A percentile compares a stretch with the other conserved stretches of the same genome.
Conservation (phyloP, 306 rosid genomes). For the Inga laurina region DNA sequence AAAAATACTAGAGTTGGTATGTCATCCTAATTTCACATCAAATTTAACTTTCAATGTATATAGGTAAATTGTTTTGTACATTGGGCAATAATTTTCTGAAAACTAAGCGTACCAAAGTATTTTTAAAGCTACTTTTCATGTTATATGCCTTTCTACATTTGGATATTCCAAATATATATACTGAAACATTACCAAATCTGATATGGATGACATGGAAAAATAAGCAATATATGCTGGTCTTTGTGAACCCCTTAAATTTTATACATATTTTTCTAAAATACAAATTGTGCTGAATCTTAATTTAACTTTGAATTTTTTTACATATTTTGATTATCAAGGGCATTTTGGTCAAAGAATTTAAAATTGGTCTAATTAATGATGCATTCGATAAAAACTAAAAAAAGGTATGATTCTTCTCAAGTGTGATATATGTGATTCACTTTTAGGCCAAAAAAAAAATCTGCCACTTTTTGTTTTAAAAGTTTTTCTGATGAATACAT, state of each 20-base stretch:
- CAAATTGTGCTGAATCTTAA: background rate
- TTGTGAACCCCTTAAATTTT: background rate
- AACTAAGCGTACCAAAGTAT: background rate
- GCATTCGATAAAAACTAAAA: background rate
- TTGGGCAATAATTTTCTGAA: background rate
- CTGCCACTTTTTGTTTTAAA: background rate
- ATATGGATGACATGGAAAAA: background rate
- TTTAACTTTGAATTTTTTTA: background rate
- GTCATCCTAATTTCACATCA: slow-evolving; percentile 3
- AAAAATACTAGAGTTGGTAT: slow-evolving; percentile 17
- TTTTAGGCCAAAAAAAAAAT: background rate
- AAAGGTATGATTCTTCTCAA: background rate
- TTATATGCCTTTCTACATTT: background rate
- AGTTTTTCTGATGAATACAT: background rate
- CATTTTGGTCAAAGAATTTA: background rate
- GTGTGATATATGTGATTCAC: background rate
- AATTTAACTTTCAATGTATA: background rate
- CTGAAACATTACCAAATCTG: background rate
- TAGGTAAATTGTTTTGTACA: background rate
- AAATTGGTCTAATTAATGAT: background rate
- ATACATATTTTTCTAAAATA: background rate
- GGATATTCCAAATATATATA: background rate
- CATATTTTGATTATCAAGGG: background rate
- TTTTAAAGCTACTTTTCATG: background rate
- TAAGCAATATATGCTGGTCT: background rate